A percentile compares a stretch with the other conserved stretches of the same genome.
These are phyloP conservation scores for Pythium folliculosum DNA, from an alignment of 352 stramenopile species.

Conservation along the genomic window DNA sequence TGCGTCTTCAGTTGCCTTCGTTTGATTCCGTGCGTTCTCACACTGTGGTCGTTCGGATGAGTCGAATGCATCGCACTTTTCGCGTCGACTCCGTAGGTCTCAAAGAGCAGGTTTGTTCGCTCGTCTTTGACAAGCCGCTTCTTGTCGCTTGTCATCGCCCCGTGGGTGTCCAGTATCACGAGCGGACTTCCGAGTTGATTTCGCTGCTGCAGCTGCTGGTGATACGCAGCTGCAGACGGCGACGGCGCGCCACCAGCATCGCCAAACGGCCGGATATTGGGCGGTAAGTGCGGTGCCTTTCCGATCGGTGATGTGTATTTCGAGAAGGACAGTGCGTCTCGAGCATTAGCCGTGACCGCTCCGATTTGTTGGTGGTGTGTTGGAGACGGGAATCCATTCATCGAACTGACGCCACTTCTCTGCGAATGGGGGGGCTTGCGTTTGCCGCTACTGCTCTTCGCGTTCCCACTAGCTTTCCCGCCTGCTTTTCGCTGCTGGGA, in stretches of 20 bases:
- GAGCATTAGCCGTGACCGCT: not conserved
- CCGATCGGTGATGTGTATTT: slow-evolving; percentile 51
- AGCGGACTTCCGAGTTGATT: slow-evolving; percentile 33
- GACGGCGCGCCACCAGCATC: not conserved
- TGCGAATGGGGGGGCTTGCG: slow-evolving; percentile 10
- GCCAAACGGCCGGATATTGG: slow-evolving; percentile 36
- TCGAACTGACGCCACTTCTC: not conserved
- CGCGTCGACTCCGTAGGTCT: slow-evolving; percentile 60
- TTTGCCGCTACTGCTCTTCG: slow-evolving; percentile 29
- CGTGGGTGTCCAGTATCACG: slow-evolving; percentile 44
- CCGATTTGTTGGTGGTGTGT: slow-evolving; percentile 12
- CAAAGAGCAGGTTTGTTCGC: slow-evolving; percentile 56
- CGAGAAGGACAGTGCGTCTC: slow-evolving; percentile 41
- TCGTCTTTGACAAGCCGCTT: slow-evolving; percentile 53
- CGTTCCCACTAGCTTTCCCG: slow-evolving; percentile 25
- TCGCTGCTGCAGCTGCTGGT: slow-evolving; percentile 20
- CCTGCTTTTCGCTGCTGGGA: slow-evolving; percentile 2
- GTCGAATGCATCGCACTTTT: slow-evolving; percentile 20
- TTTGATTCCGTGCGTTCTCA: slow-evolving; percentile 47
- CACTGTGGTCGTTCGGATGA: slow-evolving; percentile 8
- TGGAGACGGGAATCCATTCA: slow-evolving; percentile 23
- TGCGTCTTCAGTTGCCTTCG: slow-evolving; percentile 57
- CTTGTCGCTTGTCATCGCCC: slow-evolving; percentile 19
- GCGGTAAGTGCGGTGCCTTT: slow-evolving; percentile 40
- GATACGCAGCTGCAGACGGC: slow-evolving; percentile 19